These are phyloP conservation scores for Metschnikowia hibisci DNA, from an alignment of 805 yeast genomes.

Conservation along the genomic window DNA sequence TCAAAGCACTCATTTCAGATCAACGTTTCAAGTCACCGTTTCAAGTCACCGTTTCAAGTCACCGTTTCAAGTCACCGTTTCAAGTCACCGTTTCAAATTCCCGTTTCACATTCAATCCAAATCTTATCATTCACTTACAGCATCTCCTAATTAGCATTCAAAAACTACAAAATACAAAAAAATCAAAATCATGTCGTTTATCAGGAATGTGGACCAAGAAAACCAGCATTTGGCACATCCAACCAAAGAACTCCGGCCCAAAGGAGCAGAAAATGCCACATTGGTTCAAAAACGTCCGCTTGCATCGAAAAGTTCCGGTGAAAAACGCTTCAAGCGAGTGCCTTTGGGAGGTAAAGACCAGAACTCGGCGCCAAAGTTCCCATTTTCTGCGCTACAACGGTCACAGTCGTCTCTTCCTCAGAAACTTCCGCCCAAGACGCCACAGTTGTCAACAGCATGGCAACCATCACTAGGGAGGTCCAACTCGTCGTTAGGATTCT, in stretches of 20 bases:
- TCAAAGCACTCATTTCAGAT: too few relatives aligned
- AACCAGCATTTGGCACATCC: slow-evolving; percentile 6
- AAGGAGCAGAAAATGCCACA: neutral
- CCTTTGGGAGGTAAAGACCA: slow-evolving; percentile 42
- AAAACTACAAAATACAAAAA: too few relatives aligned
- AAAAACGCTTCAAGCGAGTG: slow-evolving; percentile 21
- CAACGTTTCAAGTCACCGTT: too few relatives aligned
- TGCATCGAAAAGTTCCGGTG: slow-evolving; percentile 2
- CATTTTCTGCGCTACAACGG: slow-evolving; percentile 21
- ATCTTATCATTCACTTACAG: too few relatives aligned
- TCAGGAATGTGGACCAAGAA: slow-evolving; percentile 13
- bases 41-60: too few relatives aligned
- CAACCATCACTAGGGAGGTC: slow-evolving; percentile 31
- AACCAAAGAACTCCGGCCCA: slow-evolving; percentile 4
- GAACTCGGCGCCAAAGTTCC: slow-evolving; percentile 22
- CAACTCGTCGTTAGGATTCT: slow-evolving; percentile 37
- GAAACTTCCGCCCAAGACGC: slow-evolving; percentile 5
- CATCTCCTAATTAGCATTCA: too few relatives aligned
- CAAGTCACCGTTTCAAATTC: too few relatives aligned
- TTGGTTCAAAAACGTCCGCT: slow-evolving; percentile 2
- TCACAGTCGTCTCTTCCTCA: slow-evolving; percentile 21
- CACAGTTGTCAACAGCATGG: neutral
- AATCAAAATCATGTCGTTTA: neutral
- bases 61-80: too few relatives aligned
- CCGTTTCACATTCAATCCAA: too few relatives aligned